phyloP scores from a whole-genome alignment of 1,139 yeast species.

The Suhomyces ambrosiae region DNA sequence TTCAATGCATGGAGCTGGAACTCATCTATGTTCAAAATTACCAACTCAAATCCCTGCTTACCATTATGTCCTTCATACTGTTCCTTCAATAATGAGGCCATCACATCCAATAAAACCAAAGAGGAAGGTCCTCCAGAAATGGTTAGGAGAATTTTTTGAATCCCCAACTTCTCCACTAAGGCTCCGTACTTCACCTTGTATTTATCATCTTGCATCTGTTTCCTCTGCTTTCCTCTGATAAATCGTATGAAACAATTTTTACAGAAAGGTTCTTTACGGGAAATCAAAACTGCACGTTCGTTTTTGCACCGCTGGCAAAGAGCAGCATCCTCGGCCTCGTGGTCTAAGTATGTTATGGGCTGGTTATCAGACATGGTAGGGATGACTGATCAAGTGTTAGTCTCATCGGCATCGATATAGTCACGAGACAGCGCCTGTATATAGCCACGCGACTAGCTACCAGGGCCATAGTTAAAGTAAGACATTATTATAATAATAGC shows the following conservation, averaged over 20 bases:
- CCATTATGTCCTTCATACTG: constrained; percentile 65
- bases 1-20: constrained; percentile 20
- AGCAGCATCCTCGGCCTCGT: constrained; percentile 5
- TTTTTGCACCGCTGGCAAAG: constrained; percentile 56
- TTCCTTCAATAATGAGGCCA: constrained; percentile 60
- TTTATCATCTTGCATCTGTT: constrained; percentile 67
- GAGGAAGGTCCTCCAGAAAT: constrained; percentile 70
- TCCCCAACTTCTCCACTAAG: constrained; percentile 29
- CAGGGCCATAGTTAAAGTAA: too few relatives aligned
- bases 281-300: constrained; percentile 46
- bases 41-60: constrained; percentile 65
- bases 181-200: constrained; percentile 66
- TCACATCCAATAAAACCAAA: constrained; percentile 65
- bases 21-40: constrained; percentile 57
- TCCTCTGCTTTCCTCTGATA: constrained; percentile 76
- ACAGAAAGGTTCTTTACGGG: constrained; percentile 76
- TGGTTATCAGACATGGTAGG: constrained; percentile 12
- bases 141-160: constrained; percentile 56
- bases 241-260: constrained; percentile 69
- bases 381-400: neutral
- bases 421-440: constrained; percentile 1
- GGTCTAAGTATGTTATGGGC: constrained; percentile 24
- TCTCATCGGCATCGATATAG: constrained; percentile 9
- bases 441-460: too few relatives aligned
- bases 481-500: too few relatives aligned